Evolutionary conservation across 805 yeast genomes (phyloP).

Genomic region (Metschnikowia reukaufii): DNA sequence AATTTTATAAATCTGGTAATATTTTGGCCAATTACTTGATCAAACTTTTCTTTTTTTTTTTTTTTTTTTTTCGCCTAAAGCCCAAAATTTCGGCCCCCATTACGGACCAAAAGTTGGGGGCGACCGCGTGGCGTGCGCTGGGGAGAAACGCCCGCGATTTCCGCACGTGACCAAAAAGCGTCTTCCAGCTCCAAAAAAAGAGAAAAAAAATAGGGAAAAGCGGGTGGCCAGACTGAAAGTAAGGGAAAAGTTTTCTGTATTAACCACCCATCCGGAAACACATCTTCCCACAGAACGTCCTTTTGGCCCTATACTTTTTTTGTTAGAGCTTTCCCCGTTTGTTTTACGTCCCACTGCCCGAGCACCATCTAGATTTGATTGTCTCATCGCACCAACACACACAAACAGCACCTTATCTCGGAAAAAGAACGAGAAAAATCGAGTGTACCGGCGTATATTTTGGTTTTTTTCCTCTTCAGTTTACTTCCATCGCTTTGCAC

Average conservation of each 20-base stretch:
- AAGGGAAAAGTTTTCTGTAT: slow-evolving; percentile 1
- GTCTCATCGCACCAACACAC: slow-evolving; percentile 12
- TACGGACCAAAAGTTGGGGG: background rate
- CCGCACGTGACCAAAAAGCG: slow-evolving; percentile 9
- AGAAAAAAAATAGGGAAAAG: slow-evolving; percentile 9
- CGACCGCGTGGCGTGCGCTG: slow-evolving; percentile 6
- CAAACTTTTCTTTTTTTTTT: too few relatives aligned
- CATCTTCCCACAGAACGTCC: background rate
- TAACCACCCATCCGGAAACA: background rate
- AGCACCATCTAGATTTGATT: background rate
- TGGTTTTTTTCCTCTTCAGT: background rate
- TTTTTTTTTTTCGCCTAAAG: background rate
- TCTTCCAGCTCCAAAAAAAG: slow-evolving; percentile 11
- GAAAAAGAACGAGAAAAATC: background rate
- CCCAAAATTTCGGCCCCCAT: background rate
- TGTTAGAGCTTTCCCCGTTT: background rate
- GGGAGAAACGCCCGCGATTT: slow-evolving; percentile 6
- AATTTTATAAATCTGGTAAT: too few relatives aligned
- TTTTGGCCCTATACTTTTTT: background rate
- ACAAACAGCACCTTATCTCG: slow-evolving; percentile 3
- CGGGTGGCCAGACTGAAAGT: background rate
- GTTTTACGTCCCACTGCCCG: background rate
- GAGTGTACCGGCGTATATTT: background rate
- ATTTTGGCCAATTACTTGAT: too few relatives aligned
- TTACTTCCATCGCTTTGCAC: background rate